Evolutionary conservation across 306 rosid species (phyloP).

Genomic region (Aeschynomene evenia): DNA sequence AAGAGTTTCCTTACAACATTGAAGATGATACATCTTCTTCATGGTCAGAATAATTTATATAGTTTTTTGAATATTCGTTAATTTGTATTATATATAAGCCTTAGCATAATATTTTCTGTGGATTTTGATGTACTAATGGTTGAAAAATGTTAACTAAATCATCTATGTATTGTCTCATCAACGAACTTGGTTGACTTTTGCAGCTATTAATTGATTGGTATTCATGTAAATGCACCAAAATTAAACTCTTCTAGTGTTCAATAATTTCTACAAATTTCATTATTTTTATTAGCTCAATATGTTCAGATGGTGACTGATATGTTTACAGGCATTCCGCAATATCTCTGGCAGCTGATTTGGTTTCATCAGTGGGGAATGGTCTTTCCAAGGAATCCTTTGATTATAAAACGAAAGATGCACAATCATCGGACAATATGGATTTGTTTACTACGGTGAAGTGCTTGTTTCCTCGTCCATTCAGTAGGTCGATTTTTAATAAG

Average conservation of each 20-base stretch:
- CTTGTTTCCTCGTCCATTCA: constrained; percentile 76
- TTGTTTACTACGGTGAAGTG: constrained; percentile 59
- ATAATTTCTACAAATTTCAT: too few species aligned
- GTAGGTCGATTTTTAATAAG: constrained; percentile 63
- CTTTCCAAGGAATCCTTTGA: constrained; percentile 44
- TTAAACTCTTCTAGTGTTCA: too few species aligned
- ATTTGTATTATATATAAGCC: not conserved
- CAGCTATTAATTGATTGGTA: too few species aligned
- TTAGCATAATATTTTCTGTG: not conserved
- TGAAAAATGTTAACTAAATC: too few species aligned
- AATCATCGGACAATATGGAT: constrained; percentile 38
- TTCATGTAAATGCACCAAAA: too few species aligned
- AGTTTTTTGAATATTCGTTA: constrained; percentile 1
- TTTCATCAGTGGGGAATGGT: constrained; percentile 51
- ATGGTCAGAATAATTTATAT: constrained; percentile 60
- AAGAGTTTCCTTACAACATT: constrained; percentile 83
- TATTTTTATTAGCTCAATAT: not conserved
- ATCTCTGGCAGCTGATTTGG: constrained; percentile 71
- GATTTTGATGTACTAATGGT: too few species aligned
- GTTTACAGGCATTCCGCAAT: constrained; percentile 68
- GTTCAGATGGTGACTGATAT: constrained; percentile 33
- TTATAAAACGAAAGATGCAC: constrained; percentile 37
- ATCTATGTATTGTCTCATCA: too few species aligned
- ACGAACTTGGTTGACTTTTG: too few species aligned
- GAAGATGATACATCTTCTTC: constrained; percentile 63